Percentiles rank a stretch among this genome's conserved stretches.
Evolutionary conservation across 208 protist genomes (phyloP).

Genomic region (Phytomonas sp.): DNA sequence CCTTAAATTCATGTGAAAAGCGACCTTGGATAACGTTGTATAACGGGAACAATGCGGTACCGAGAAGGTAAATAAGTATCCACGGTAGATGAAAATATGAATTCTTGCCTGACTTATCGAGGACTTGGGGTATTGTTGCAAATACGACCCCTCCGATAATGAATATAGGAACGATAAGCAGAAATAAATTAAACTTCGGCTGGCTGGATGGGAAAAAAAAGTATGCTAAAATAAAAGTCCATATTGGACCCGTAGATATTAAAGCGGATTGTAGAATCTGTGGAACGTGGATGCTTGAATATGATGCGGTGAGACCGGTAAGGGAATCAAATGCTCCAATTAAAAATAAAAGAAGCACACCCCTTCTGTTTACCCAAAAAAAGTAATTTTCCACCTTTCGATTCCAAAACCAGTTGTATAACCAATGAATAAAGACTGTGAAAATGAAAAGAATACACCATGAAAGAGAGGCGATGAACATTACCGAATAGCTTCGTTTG

Average conservation of each 20-base stretch:
- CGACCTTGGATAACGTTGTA: conserved; percentile 39
- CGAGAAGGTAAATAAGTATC: conserved; percentile 26
- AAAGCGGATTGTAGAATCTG: conserved; percentile 31
- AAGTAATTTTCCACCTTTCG: conserved; percentile 12
- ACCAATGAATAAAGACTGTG: neutral
- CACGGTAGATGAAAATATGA: conserved; percentile 29
- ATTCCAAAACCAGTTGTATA: conserved; percentile 6
- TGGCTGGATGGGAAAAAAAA: conserved; percentile 30
- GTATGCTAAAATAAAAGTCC: conserved; percentile 27
- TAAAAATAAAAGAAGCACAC: conserved; percentile 22
- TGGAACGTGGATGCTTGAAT: conserved; percentile 24
- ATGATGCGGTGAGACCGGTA: conserved; percentile 30
- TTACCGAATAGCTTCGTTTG: conserved; percentile 29
- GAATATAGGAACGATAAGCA: conserved; percentile 20
- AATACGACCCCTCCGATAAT: conserved; percentile 20
- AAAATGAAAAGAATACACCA: conserved; percentile 21
- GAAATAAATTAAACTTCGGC: conserved; percentile 17
- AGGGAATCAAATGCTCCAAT: conserved; percentile 40
- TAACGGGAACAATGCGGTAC: conserved; percentile 22
- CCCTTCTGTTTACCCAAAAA: conserved; percentile 24
- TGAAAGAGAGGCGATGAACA: conserved; percentile 23
- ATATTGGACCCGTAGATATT: conserved; percentile 37
- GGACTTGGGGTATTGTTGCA: conserved; percentile 23
- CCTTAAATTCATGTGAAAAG: conserved; percentile 27
- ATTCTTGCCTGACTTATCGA: conserved; percentile 14